Percentiles rank a stretch among this genome's conserved stretches.
Conservation (phyloP, 257 asterid genomes). For the Cinchona pubescens region DNA sequence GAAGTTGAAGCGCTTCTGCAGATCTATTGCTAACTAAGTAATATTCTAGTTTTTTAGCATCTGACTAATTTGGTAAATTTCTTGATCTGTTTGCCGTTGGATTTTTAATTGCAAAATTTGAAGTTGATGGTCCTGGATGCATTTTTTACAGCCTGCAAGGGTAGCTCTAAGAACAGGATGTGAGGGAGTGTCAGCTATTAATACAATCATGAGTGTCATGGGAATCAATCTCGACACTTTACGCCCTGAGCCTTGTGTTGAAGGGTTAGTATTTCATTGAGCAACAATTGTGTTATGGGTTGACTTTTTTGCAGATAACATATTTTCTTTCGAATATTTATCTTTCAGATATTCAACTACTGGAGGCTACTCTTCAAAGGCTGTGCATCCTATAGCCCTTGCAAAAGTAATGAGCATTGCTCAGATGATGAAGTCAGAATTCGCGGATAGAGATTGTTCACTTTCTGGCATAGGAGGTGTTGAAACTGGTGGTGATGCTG, state of each 20-base stretch:
- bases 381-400: slow-evolving; percentile 98
- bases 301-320: slow-evolving; percentile 8
- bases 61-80: not conserved
- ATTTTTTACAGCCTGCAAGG: slow-evolving; percentile 67
- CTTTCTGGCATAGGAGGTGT: slow-evolving; percentile 98
- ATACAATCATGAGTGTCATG: slow-evolving; percentile 98
- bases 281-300: not conserved
- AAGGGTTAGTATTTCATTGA: slow-evolving; percentile 54
- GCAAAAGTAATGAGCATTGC: slow-evolving; percentile 95
- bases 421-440: slow-evolving; percentile 75
- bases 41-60: not conserved
- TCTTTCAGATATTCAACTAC: slow-evolving; percentile 81
- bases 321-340: not conserved
- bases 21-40: not conserved
- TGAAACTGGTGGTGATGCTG: slow-evolving; percentile 90
- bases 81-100: too few relatives aligned
- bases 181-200: slow-evolving; percentile 91
- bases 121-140: not conserved
- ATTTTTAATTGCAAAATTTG: not conserved
- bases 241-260: slow-evolving; percentile 97
- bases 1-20: not conserved
- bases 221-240: slow-evolving; percentile 84
- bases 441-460: slow-evolving; percentile 51
- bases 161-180: slow-evolving; percentile 75
- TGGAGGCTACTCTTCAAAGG: slow-evolving; percentile 93